Base-by-base conservation (phyloP, 139 green algal species). In the Auxenochlorella protothecoides region DNA sequence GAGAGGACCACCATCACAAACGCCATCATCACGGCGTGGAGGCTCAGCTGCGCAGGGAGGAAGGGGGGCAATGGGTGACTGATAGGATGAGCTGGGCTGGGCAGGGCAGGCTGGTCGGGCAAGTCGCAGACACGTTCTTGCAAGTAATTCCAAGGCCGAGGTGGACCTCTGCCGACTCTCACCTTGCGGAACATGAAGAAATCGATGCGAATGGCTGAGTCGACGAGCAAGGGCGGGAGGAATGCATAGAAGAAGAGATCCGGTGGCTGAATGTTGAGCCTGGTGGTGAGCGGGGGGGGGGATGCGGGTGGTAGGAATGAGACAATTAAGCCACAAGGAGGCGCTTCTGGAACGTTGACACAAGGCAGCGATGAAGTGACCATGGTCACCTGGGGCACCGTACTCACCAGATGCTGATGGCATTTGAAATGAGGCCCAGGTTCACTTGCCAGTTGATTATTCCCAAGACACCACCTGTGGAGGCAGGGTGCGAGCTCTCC, bases 221-320 rank as follows among this genome's bases (percentile, higher is more conserved):
- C 83, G 53, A 87, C 68, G 15, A 87, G 62, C 54, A 88, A 79
- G 1, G 83, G 83, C 53, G 91, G 91, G 74, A 97, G 78, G 74
- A 97, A 97, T 51, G 92, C 81, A 63, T 89, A 96, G 66, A 95
- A 88, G 77, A 96, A 96, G 55, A 92, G 80, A 64, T 89, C 85
- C 55, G 81, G 73, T 0, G 89, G 89, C 66, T 84, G 65, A 14
- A 85, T 78, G 11, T 62, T 63, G 3, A 80, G 64, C 70, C n/a
- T 55, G 7, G 27, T 12, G 53, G 15, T 10, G 68, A 72, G 14
- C 53, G 56, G 55, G n/a, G 54, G 54, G 13, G 13, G 59, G 2
- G 59, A 2, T 64, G 12, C 2, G 7, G 87, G 86, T 10, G 27
- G 27, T 44, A 44, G 27, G 27, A 44, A 44, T 44, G 27, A 44